phyloP scores from a whole-genome alignment of 164 flowering plant genomes.

The Aristolochia fimbriata region DNA sequence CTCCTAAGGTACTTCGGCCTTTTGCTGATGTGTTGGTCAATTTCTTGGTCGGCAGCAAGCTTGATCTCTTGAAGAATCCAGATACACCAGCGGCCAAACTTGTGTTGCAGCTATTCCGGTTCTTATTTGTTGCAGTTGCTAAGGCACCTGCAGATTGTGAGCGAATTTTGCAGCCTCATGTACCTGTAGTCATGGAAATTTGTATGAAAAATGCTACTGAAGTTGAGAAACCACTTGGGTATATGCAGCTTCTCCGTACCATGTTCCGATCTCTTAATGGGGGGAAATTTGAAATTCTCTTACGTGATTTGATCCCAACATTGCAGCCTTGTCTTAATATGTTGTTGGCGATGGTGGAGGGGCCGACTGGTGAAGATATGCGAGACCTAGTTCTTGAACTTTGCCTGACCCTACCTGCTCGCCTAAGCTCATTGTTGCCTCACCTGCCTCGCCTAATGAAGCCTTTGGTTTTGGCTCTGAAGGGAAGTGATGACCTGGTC shows the following conservation, averaged over 20 bases:
- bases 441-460: constrained; percentile 90
- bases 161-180: constrained; percentile 93
- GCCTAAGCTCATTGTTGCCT: constrained; percentile 90
- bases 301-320: constrained; percentile 70
- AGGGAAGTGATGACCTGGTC: constrained; percentile 86
- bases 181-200: constrained; percentile 81
- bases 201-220: constrained; percentile 91
- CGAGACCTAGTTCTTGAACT: constrained; percentile 87
- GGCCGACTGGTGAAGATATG: constrained; percentile 93
- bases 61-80: constrained; percentile 82
- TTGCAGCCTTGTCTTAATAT: constrained; percentile 88
- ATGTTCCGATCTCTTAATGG: constrained; percentile 91
- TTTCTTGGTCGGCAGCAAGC: constrained; percentile 87
- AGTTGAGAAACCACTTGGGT: constrained; percentile 86
- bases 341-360: constrained; percentile 92
- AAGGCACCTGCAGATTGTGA: constrained; percentile 91
- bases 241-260: constrained; percentile 86
- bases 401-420: constrained; percentile 87
- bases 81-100: constrained; percentile 83
- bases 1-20: constrained; percentile 76
- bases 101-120: constrained; percentile 87
- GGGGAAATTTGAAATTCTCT: constrained; percentile 79
- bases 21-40: constrained; percentile 93
- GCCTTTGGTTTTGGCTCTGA: constrained; percentile 87
- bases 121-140: constrained; percentile 75